Base-by-base conservation (phyloP, 495 filamentous ascomycete genomes). In the Aspergillus ellipticus region DNA sequence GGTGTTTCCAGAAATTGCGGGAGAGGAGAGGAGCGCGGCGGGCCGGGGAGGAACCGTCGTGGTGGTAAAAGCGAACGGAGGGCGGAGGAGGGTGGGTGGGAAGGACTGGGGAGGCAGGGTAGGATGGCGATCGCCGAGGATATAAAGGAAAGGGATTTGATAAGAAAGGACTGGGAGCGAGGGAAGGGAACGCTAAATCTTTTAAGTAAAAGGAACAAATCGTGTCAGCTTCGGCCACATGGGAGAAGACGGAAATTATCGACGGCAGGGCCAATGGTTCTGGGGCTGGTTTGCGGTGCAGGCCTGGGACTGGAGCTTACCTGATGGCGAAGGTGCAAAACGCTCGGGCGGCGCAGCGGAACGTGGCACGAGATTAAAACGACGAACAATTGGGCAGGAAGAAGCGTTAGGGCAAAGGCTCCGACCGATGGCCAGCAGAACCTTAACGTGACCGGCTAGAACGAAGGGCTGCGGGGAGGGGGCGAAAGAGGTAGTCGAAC, bases 331-430 rank as follows among this genome's bases (percentile, higher is more conserved):
- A 51, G 53, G 63, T 55, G 54, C 57, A 59, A 48, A 63, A 63
- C 65, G 59, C 56, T 58, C 55, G 46, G 56, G 53, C 55, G 54
- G 57, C 43, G 59, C 63, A 56, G 57, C 54, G 60, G 59, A 68
- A 68, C 66, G 66, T 68, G 66, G 66, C 63, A 68, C 63, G 60
- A 64, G 56, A 65, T 48, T 39, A 47, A 57, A 55, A 54, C 53
- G 41, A 52, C 50, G 56, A 61, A 64, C 61, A 61, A 61, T 64
- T 61, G 58, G 62, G 55, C 53, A 61, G 56, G 55, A 56, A 58
- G 49, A 53, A 61, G 49, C 37, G 17, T 61, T 58, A 64, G 62
- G 58, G 58, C 58, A 64, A 58, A 56, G 57, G 42, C 49, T 51
- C 58, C 56, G 55, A 59, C 55, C 51, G 58, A 59, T 55, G 53